Base-by-base conservation (phyloP, 805 yeast species). In the Starmera caribaea region DNA sequence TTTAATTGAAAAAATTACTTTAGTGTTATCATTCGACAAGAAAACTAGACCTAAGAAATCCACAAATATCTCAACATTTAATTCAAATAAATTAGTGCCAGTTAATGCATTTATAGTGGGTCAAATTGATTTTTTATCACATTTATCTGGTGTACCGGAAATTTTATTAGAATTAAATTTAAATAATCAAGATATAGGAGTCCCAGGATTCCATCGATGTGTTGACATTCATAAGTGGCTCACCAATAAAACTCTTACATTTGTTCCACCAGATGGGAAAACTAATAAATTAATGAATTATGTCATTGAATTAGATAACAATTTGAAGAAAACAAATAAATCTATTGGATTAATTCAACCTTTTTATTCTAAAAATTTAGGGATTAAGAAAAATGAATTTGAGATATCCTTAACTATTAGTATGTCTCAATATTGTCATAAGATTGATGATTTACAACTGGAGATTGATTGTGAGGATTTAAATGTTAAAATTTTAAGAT, bases 261-360 rank as follows among this genome's bases (percentile, higher is more conserved):
- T 90, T 51, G 69, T 83, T 15, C 98, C 97, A 5, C 95, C 97
- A 0, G 96, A 90, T 58, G 97, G 94, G 7, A 70, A 65, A 42
- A 74, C 76, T 32, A 65, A 69, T 3, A n/a, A 21, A 21, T 54
- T 89, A 16, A 72, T 80, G 70, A 59, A 73, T 9, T 89, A 89
- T 58, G 66, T 71, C 6, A 57, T 83, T 27, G 83, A 82, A 46
- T 51, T 81, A 14, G 61, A 58, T 39, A 43, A 42, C 16, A 40
- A 45, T 32, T 5, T 38, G 2, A 41, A 45, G 1, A 48, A 44
- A 12, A 30, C 44, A 1, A 47, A 45, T 8, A 46, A 44, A 31
- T 46, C 42, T 16, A 15, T 49, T 3, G 59, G 68, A 2, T 41
- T 62, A 10, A 46, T 66, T 2, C 49, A 45, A 8, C 52, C 58